A percentile compares a stretch with the other conserved stretches of the same genome.
These are phyloP conservation scores for Entomophthora muscae DNA, from an alignment of 371 early-diverging fungal species.

Conservation along the genomic window DNA sequence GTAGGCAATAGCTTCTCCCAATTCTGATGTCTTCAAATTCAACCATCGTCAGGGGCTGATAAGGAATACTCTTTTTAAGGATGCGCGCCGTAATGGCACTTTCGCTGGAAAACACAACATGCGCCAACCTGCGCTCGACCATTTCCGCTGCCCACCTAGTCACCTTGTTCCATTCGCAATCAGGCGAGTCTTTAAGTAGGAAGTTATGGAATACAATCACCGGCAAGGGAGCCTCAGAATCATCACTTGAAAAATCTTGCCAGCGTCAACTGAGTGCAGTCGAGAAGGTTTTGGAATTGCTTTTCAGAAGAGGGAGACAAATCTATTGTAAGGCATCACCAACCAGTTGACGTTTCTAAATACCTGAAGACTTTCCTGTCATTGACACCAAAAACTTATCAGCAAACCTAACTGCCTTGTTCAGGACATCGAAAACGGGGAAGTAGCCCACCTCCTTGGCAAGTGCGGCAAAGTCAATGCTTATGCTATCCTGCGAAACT, in stretches of 20 bases:
- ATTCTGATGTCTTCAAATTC: not conserved
- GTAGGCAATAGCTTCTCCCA: not conserved
- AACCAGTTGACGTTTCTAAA: not conserved
- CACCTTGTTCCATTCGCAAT: not conserved
- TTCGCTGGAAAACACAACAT: not conserved
- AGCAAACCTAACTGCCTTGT: not conserved
- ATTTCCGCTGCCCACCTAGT: not conserved
- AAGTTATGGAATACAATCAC: not conserved
- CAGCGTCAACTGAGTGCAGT: not conserved
- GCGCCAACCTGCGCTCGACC: not conserved
- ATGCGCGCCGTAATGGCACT: not conserved
- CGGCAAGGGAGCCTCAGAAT: not conserved
- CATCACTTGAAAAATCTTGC: not conserved
- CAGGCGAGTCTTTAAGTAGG: not conserved
- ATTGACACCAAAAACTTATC: not conserved
- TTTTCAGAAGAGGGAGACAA: not conserved
- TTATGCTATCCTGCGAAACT: not conserved
- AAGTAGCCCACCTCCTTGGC: constrained; percentile 2
- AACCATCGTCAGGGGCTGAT: not conserved
- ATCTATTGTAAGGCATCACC: not conserved
- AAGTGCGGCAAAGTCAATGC: not conserved
- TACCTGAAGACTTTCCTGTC: constrained; percentile 1
- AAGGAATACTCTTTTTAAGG: not conserved
- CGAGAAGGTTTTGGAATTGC: not conserved
- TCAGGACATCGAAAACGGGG: not conserved